A percentile compares a stretch with the other conserved stretches of the same genome.
Conservation (phyloP, 306 rosid species). For the Clitoria ternatea region DNA sequence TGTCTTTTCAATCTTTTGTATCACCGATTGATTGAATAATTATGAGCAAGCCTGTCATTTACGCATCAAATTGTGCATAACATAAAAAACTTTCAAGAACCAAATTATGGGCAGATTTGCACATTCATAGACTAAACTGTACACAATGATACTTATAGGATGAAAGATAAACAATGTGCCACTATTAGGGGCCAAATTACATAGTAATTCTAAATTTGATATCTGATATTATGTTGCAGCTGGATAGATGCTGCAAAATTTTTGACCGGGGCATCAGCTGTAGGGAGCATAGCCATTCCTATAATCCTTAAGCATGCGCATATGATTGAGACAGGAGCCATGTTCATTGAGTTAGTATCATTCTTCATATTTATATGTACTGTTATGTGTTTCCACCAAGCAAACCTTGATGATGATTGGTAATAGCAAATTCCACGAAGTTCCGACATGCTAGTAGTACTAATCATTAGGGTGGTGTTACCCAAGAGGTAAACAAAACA, state of each 20-base stretch:
- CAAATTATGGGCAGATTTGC: too few species aligned
- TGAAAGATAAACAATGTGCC: too few species aligned
- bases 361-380: constrained; percentile 91
- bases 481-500: constrained; percentile 1
- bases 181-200: too few species aligned
- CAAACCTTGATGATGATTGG: constrained; percentile 95
- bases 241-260: constrained; percentile 97
- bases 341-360: constrained; percentile 90
- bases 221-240: constrained; percentile 39
- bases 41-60: too few species aligned
- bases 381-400: constrained; percentile 89
- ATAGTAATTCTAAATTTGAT: too few species aligned
- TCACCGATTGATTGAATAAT: too few species aligned
- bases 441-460: constrained; percentile 16
- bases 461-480: constrained; percentile 11
- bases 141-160: too few species aligned
- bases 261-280: constrained; percentile 86
- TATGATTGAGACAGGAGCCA: constrained; percentile 90
- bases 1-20: too few species aligned
- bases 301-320: constrained; percentile 87
- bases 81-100: too few species aligned
- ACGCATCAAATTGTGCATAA: too few species aligned
- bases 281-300: constrained; percentile 94
- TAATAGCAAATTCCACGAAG: constrained; percentile 23
- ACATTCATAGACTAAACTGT: too few species aligned